Evolutionary conservation across 192 early-diverging fungal species (phyloP), one percentile per base, ranked within the genome.

Genomic region (Funneliformis mosseae): DNA sequence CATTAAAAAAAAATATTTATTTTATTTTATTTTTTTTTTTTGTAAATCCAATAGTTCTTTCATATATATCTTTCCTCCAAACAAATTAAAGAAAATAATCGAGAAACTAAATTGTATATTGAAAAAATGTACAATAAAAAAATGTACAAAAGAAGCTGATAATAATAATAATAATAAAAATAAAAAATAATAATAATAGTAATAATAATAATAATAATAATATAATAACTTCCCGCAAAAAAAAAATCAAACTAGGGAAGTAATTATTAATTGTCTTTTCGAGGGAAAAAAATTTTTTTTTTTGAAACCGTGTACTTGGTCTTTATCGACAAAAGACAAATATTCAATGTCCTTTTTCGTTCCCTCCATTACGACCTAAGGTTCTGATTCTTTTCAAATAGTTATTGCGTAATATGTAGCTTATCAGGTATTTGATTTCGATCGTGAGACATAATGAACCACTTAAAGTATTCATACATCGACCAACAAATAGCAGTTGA

Each of bases 401-500:
- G 50, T 66, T 27, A 66, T 33, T 59, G 55, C 4, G 55, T 59
- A 12, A 64, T 3, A 38, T 3, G 63, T 66, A 66, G 28, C 6
- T 23, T 66, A 8, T 66, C 62, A 23, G 72, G 72, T 74, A 74
- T 12, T 28, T 50, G 2, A 48, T 59, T 64, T 63, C 75, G n/a
- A 63, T 77, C 59, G 23, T 43, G 61, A 23, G 46, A 73, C 27
- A 43, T 87, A 60, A 93, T 87, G 38, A 89, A 74, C 93, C 92
- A 95, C 80, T 95, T 95, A 67, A 94, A 92, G 78, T 94, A 95
- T 82, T 95, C 94, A 84, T 95, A 95, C 0, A 96, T 95, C 63
- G 93, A 95, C 97, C 97, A 99, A 84, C 93, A 94, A 71, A 99
- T 95, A 28, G 97, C 97, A 0, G 97, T 97, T 43, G 93, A 91